phyloP scores from a whole-genome alignment of 805 yeast genomes.

The Saturnispora zaruensis region DNA sequence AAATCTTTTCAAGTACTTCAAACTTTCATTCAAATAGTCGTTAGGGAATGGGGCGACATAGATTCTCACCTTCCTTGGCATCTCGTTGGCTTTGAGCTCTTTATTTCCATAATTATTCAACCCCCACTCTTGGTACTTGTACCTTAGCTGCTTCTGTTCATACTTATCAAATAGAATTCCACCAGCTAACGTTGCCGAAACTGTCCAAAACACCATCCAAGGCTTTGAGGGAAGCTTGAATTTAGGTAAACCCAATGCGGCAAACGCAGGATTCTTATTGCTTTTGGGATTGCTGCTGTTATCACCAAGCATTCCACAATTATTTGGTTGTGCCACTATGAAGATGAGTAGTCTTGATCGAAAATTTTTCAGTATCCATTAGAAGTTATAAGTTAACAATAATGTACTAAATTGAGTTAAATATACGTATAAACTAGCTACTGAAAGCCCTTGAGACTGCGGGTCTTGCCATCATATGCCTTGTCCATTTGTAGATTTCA shows the following conservation, averaged over 20 bases:
- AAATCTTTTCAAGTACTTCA: constrained; percentile 65
- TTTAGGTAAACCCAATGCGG: constrained; percentile 76
- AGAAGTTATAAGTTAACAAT: not conserved
- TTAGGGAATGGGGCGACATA: constrained; percentile 97
- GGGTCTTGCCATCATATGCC: constrained; percentile 90
- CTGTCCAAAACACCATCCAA: constrained; percentile 85
- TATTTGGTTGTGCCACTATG: not conserved
- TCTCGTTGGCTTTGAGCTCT: constrained; percentile 34
- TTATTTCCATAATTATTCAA: constrained; percentile 21
- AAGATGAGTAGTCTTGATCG: not conserved
- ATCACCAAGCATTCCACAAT: constrained; percentile 7
- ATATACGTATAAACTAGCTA: constrained; percentile 15
- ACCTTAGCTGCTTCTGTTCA: constrained; percentile 59
- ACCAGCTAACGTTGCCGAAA: constrained; percentile 58
- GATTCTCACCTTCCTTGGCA: constrained; percentile 70
- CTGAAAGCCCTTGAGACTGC: constrained; percentile 74
- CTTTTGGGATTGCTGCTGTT: constrained; percentile 2
- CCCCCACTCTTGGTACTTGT: constrained; percentile 47
- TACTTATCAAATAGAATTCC: constrained; percentile 72
- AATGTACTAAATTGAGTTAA: not conserved
- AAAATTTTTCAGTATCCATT: not conserved
- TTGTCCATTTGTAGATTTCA: constrained; percentile 94
- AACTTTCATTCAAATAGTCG: constrained; percentile 69
- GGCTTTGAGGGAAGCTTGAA: constrained; percentile 79
- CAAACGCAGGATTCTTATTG: constrained; percentile 59